These are phyloP conservation scores for Leishmania turanica DNA, from an alignment of 208 protist species.

Conservation along the genomic window DNA sequence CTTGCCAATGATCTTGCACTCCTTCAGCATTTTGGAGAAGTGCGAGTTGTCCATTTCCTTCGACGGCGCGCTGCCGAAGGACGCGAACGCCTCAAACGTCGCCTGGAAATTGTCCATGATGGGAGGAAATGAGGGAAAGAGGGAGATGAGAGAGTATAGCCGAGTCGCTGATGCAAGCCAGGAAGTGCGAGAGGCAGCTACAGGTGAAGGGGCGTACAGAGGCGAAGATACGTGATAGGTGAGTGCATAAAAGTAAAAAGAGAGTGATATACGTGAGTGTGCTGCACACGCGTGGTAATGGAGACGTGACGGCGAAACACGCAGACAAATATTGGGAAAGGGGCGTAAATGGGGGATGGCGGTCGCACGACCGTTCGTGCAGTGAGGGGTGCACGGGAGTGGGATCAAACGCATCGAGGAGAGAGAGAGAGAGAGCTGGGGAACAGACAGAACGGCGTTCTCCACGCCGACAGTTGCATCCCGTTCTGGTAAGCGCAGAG, in stretches of 20 bases:
- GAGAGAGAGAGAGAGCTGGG: not conserved
- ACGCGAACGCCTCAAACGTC: conserved; percentile 85
- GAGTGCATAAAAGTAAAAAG: not conserved
- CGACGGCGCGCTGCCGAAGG: conserved; percentile 79
- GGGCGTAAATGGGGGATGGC: not conserved
- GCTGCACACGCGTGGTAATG: not conserved
- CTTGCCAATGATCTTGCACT: conserved; percentile 91
- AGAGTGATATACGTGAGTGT: not conserved
- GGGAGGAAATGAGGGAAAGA: not conserved
- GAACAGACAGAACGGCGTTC: not conserved
- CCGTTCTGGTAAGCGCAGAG: not conserved
- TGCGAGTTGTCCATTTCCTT: conserved; percentile 93
- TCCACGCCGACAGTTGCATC: not conserved
- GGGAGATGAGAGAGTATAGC: not conserved
- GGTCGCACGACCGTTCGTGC: not conserved
- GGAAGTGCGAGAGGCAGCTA: not conserved
- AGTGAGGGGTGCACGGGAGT: not conserved
- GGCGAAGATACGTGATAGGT: not conserved
- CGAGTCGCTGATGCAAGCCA: not conserved
- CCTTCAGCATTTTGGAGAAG: conserved; percentile 94
- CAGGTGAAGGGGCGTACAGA: too few species aligned
- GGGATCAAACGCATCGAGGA: not conserved
- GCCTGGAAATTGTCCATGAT: conserved; percentile 53
- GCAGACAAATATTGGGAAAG: not conserved
- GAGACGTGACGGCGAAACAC: not conserved